A percentile compares a stretch with the other conserved stretches of the same genome.
These are phyloP conservation scores for Excoecaria cochinchinensis DNA, from an alignment of 345 rosid genomes.

Conservation along the genomic window DNA sequence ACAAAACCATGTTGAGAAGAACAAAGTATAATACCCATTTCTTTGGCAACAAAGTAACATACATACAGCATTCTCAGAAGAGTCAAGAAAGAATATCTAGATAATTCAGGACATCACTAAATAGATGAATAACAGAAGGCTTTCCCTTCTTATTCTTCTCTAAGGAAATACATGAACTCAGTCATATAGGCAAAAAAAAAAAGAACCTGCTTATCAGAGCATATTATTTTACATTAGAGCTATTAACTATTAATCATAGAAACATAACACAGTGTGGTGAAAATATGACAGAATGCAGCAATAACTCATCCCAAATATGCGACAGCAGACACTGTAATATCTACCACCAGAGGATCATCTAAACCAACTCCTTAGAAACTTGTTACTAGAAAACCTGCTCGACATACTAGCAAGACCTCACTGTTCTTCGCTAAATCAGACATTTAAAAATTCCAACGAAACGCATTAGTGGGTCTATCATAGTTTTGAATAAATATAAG, in stretches of 20 bases:
- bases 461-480: neutral
- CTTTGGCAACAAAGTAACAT: neutral
- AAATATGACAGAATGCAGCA: neutral
- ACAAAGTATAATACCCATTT: neutral
- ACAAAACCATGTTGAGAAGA: neutral
- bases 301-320: neutral
- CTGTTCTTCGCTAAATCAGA: neutral
- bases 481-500: neutral
- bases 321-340: neutral
- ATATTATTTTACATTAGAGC: neutral
- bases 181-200: neutral
- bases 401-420: neutral
- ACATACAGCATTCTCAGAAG: neutral
- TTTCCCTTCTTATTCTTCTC: neutral
- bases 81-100: neutral
- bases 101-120: neutral
- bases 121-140: neutral
- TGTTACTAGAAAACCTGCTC: neutral
- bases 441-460: constrained; percentile 6
- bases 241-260: neutral
- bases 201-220: neutral
- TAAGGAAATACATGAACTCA: neutral
- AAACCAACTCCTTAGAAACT: neutral
- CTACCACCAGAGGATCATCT: neutral
- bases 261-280: neutral